Evolutionary conservation across 2,329 filamentous ascomycete species (phyloP).

Genomic region (Phaeoacremonium minimum): DNA sequence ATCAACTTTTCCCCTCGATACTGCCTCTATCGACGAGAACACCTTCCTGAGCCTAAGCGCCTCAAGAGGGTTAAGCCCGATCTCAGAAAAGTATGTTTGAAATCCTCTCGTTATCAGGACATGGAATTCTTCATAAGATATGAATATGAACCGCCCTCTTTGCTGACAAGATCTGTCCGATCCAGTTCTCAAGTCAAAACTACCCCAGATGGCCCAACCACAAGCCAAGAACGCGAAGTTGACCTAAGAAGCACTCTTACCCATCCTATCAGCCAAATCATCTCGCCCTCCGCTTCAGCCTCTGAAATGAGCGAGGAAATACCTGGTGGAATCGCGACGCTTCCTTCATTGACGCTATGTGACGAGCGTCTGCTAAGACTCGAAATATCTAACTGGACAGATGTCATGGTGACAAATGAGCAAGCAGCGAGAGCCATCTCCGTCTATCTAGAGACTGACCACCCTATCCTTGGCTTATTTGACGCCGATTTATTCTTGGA

Average conservation of each 20-base stretch:
- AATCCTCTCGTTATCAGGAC: not conserved
- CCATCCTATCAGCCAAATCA: too few species aligned
- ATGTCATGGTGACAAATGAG: constrained; percentile 20
- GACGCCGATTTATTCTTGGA: constrained; percentile 25
- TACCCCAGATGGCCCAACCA: not conserved
- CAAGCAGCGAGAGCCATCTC: constrained; percentile 26
- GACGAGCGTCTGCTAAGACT: constrained; percentile 9
- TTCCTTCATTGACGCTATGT: not conserved
- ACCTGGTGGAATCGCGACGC: too few species aligned
- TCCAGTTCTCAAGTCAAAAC: too few species aligned
- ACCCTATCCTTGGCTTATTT: constrained; percentile 30
- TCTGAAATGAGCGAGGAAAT: too few species aligned
- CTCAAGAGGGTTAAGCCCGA: not conserved
- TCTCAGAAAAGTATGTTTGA: not conserved
- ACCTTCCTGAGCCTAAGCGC: not conserved
- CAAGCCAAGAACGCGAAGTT: too few species aligned
- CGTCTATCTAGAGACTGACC: constrained; percentile 29
- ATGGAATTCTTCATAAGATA: not conserved
- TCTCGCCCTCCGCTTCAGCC: too few species aligned
- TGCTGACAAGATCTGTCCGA: too few species aligned
- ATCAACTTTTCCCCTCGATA: not conserved
- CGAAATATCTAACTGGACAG: constrained; percentile 27
- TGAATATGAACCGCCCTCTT: not conserved
- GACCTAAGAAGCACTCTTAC: too few species aligned
- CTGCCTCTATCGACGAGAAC: not conserved